These are phyloP conservation scores for Lactarius deliciosus DNA, from an alignment of 768 basidiomycete species.

Conservation along the genomic window DNA sequence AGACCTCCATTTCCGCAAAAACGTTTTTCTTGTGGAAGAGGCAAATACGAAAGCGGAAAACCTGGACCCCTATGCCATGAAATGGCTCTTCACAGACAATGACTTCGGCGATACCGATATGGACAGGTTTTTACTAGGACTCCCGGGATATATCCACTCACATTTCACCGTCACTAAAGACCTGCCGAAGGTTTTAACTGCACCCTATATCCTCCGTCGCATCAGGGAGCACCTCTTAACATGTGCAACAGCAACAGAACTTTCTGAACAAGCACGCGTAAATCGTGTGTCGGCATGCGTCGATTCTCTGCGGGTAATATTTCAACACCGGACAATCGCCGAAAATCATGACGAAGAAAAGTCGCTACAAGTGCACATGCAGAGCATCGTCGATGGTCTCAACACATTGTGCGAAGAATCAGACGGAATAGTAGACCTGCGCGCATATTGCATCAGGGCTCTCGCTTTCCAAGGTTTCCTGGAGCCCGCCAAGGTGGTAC, in stretches of 20 bases:
- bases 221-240: conserved; percentile 20
- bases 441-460: conserved; percentile 8
- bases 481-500: neutral
- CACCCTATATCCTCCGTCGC: neutral
- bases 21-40: neutral
- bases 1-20: neutral
- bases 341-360: neutral
- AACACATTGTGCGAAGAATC: neutral
- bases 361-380: neutral
- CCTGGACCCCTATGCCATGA: conserved; percentile 17
- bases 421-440: conserved; percentile 3
- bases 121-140: conserved; percentile 18
- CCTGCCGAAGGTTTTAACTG: neutral
- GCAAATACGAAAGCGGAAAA: neutral
- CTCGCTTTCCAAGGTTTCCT: conserved; percentile 13
- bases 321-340: neutral
- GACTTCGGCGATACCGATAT: conserved; percentile 19
- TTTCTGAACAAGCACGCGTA: conserved; percentile 6
- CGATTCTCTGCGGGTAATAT: conserved; percentile 9
- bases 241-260: conserved; percentile 4
- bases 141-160: conserved; percentile 19
- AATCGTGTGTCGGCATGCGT: conserved; percentile 8
- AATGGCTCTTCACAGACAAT: conserved; percentile 15
- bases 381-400: neutral
- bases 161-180: neutral